A percentile compares a stretch with the other conserved stretches of the same genome.
phyloP scores from a whole-genome alignment of 495 filamentous ascomycete genomes.

The Rhypophila decipiens region DNA sequence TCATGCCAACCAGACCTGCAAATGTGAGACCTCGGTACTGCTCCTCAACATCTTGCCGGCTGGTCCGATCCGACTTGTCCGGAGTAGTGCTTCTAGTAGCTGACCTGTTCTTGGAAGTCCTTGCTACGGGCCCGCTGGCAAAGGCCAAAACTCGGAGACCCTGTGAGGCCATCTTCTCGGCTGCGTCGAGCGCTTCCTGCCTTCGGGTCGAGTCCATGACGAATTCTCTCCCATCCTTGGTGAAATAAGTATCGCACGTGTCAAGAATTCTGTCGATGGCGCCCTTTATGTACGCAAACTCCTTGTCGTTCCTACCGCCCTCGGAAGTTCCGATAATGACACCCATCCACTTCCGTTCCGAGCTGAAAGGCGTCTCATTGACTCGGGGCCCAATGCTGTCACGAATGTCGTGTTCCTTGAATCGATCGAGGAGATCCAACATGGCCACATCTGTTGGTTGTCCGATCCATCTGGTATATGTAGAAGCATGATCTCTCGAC shows the following conservation, averaged over 20 bases:
- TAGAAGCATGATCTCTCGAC: slow-evolving; percentile 48
- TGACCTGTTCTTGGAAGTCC: slow-evolving; percentile 25
- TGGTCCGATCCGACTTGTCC: slow-evolving; percentile 34
- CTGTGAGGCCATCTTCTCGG: slow-evolving; percentile 82
- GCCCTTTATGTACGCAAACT: slow-evolving; percentile 90
- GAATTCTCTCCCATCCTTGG: slow-evolving; percentile 78
- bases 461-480: slow-evolving; percentile 86
- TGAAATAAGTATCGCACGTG: slow-evolving; percentile 85
- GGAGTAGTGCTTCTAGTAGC: slow-evolving; percentile 25
- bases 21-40: slow-evolving; percentile 78
- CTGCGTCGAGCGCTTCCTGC: slow-evolving; percentile 69
- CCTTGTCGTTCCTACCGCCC: slow-evolving; percentile 45
- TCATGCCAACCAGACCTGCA: slow-evolving; percentile 92
- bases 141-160: slow-evolving; percentile 91
- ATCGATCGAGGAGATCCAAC: slow-evolving; percentile 81
- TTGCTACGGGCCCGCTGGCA: slow-evolving; percentile 63
- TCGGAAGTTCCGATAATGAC: slow-evolving; percentile 70
- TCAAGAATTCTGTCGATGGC: slow-evolving; percentile 82
- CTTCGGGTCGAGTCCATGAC: slow-evolving; percentile 74
- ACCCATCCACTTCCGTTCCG: slow-evolving; percentile 98
- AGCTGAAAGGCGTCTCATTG: slow-evolving; percentile 89
- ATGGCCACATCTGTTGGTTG: slow-evolving; percentile 96
- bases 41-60: slow-evolving; percentile 54
- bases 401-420: slow-evolving; percentile 84
- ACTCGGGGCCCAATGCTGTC: slow-evolving; percentile 72